phyloP scores from a whole-genome alignment of 257 asterid species.

The Primulina tabacum region DNA sequence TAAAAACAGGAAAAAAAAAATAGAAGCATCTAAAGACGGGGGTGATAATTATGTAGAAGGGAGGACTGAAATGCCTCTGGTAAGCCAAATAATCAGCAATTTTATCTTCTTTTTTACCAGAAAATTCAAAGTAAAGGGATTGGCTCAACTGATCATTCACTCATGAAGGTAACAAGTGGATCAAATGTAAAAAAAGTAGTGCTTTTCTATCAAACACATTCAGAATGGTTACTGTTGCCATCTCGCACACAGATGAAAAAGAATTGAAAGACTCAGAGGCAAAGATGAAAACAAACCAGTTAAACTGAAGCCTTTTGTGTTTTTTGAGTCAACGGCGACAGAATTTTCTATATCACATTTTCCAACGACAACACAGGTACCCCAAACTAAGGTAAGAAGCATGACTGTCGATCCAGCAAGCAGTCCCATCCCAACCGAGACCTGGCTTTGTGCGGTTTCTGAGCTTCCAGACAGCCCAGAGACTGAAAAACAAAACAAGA shows the following conservation, averaged over 20 bases:
- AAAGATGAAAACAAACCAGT: constrained; percentile 48
- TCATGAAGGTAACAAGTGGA: not conserved
- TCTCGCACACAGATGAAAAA: not conserved
- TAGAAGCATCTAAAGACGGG: not conserved
- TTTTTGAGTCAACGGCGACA: constrained; percentile 49
- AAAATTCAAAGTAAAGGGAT: not conserved
- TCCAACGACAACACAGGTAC: constrained; percentile 77
- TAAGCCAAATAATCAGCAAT: not conserved
- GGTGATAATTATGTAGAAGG: not conserved
- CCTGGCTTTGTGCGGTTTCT: constrained; percentile 88
- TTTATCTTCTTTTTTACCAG: not conserved
- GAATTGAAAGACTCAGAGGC: constrained; percentile 7
- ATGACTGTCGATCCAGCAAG: constrained; percentile 93
- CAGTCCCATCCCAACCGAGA: constrained; percentile 93
- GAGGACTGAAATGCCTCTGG: not conserved
- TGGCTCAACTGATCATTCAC: not conserved
- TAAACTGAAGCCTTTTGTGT: constrained; percentile 60
- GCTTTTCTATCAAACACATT: not conserved
- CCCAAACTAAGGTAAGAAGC: constrained; percentile 92
- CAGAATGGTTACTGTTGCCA: not conserved
- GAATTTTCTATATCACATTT: constrained; percentile 62
- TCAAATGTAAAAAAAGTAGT: not conserved
- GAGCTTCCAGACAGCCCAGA: constrained; percentile 79
- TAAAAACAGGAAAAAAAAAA: not conserved
- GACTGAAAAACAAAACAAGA: constrained; percentile 39